A percentile compares a stretch with the other conserved stretches of the same genome.
phyloP scores from a whole-genome alignment of 78 protist species.

The Dictyostelium firmibasis region DNA sequence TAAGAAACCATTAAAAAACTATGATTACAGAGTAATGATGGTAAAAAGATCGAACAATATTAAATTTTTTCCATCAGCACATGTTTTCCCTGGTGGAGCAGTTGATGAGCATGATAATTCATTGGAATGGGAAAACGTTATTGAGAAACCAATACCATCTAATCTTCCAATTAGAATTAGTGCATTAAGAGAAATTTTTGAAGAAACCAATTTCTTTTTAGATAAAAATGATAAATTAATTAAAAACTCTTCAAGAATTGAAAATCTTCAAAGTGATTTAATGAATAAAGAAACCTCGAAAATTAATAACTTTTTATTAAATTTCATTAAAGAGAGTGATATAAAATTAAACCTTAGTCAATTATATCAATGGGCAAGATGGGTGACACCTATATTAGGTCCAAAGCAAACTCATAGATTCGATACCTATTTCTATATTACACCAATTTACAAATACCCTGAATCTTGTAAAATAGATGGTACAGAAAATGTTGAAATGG shows the following conservation, averaged over 20 bases:
- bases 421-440: constrained; percentile 41
- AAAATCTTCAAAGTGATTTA: neutral
- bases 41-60: constrained; percentile 47
- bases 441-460: constrained; percentile 31
- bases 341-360: neutral
- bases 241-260: neutral
- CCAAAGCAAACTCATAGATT: constrained; percentile 20
- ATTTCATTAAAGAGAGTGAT: neutral
- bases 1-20: constrained; percentile 3
- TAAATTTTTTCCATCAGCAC: constrained; percentile 22
- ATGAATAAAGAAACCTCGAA: neutral
- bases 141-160: neutral
- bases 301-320: neutral
- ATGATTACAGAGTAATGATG: constrained; percentile 64
- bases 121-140: neutral
- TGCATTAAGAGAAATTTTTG: constrained; percentile 53
- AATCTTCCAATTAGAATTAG: neutral
- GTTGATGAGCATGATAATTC: constrained; percentile 17
- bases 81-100: constrained; percentile 74
- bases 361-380: constrained; percentile 53
- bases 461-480: neutral
- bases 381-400: constrained; percentile 42
- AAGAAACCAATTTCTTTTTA: constrained; percentile 58
- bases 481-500: constrained; percentile 33
- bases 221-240: constrained; percentile 11